Base-by-base conservation (phyloP, 805 yeast species). In the Kodamaea fukazawae region DNA sequence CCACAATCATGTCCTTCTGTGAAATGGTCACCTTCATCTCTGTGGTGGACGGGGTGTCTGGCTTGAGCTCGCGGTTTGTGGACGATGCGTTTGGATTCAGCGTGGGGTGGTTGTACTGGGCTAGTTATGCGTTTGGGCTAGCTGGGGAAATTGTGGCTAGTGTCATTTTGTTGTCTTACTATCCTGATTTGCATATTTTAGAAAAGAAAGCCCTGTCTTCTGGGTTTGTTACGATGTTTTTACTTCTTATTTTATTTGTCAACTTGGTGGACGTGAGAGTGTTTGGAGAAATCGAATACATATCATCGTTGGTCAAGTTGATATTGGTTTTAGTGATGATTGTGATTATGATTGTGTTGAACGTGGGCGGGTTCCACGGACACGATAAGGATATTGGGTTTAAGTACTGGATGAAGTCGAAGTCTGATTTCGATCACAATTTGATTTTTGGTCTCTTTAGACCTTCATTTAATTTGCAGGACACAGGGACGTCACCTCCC, bases 121-220 rank as follows among this genome's bases (percentile, higher is more conserved):
- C 82, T 12, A 78, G 86, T 40, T 85, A 83, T 55, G 72, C 83
- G 11, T 63, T 84, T 35, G 87, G 88, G 0, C 63, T 86, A 44
- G 89, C 95, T 0, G 78, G 90, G 0, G 95, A 86, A 53, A 73
- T 87, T 3, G 83, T 87, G 9, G 95, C 95, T 0, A 83, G 86
- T 13, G 78, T 87, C 0, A 80, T 87, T 22, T 76, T 86, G 80
- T 61, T 87, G 32, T 75, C 84, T 32, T 87, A 79, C 53, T 88
- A 79, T 54, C 73, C 79, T 1, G 55, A 68, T 29, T 61, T 84
- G 31, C 53, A 75, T n/a, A 65, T 80, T 7, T 74, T 81, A 0
- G 67, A 71, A 6, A 63, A 51, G 32, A 53, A 51, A 9, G 70
- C 79, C 0, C 65, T 78, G 6, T 51, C 64, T 1, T 64, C 61